Evolutionary conservation across 192 early-diverging fungal genomes (phyloP).

Genomic region (Chytriomyces confervae): DNA sequence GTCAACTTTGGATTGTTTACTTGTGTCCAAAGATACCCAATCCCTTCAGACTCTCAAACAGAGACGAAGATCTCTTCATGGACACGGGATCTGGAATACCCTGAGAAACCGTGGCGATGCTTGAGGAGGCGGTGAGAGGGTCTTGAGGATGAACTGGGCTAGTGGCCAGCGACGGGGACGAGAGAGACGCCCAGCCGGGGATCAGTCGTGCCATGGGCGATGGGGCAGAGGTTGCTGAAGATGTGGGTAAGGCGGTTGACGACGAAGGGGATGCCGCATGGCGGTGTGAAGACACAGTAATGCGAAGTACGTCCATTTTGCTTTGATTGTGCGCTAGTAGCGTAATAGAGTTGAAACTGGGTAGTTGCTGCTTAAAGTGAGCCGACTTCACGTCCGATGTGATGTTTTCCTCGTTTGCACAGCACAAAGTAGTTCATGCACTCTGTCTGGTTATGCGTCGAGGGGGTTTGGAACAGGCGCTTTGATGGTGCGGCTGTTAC

Average conservation of each 20-base stretch:
- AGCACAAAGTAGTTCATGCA: constrained; percentile 25
- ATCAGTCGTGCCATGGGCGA: not conserved
- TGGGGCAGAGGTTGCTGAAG: not conserved
- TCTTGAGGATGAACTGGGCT: not conserved
- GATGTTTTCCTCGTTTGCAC: not conserved
- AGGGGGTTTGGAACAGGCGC: too few relatives aligned
- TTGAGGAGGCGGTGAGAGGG: not conserved
- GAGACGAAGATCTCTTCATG: not conserved
- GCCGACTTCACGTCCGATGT: constrained; percentile 17
- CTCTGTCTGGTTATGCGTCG: too few relatives aligned
- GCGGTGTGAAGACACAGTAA: constrained; percentile 15
- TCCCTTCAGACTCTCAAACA: constrained; percentile 12
- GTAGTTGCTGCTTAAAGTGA: not conserved
- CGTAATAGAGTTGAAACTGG: not conserved
- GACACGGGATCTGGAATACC: not conserved
- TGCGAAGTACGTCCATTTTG: constrained; percentile 14
- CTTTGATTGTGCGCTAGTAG: too few relatives aligned
- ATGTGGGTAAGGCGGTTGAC: not conserved
- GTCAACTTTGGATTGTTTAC: not conserved
- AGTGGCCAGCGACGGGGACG: not conserved
- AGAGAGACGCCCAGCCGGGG: constrained; percentile 11
- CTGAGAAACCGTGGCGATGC: not conserved
- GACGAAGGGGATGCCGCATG: not conserved
- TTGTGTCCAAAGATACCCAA: constrained; percentile 6
- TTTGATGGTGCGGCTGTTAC: too few relatives aligned